phyloP scores from a whole-genome alignment of 75 land plant species.

The Ceratopteris richardii region DNA sequence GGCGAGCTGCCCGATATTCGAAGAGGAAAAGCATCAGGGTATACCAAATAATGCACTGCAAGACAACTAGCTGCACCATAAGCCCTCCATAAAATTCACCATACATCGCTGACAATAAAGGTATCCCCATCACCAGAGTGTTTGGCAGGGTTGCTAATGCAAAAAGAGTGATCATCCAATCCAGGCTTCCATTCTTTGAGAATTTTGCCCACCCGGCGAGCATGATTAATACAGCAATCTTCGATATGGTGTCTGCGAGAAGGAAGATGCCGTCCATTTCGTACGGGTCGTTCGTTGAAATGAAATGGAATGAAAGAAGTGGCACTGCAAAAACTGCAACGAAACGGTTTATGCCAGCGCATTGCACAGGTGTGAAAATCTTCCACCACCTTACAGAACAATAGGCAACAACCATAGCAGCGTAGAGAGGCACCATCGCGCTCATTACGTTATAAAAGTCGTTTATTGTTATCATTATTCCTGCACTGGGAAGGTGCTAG shows the following conservation, averaged over 20 bases:
- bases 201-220: conserved; percentile 46
- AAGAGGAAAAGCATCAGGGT: conserved; percentile 75
- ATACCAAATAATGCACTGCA: conserved; percentile 91
- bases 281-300: conserved; percentile 72
- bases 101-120: conserved; percentile 79
- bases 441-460: conserved; percentile 79
- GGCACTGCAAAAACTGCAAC: conserved; percentile 91
- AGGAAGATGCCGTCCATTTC: conserved; percentile 69
- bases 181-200: conserved; percentile 46
- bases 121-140: conserved; percentile 91
- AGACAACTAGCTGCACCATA: conserved; percentile 81
- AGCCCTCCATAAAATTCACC: conserved; percentile 49
- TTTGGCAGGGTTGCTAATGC: conserved; percentile 76
- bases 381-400: conserved; percentile 93
- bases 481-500: too few relatives aligned
- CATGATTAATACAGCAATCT: conserved; percentile 45
- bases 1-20: conserved; percentile 64
- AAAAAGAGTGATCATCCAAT: conserved; percentile 84
- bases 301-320: conserved; percentile 83
- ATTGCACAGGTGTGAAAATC: conserved; percentile 78
- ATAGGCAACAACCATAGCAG: conserved; percentile 85
- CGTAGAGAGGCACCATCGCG: conserved; percentile 83
- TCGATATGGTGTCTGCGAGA: conserved; percentile 72
- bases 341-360: conserved; percentile 86
- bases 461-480: conserved; percentile 47